Conservation (phyloP, 148 eudicot species). For the Rhododendron vialii region DNA sequence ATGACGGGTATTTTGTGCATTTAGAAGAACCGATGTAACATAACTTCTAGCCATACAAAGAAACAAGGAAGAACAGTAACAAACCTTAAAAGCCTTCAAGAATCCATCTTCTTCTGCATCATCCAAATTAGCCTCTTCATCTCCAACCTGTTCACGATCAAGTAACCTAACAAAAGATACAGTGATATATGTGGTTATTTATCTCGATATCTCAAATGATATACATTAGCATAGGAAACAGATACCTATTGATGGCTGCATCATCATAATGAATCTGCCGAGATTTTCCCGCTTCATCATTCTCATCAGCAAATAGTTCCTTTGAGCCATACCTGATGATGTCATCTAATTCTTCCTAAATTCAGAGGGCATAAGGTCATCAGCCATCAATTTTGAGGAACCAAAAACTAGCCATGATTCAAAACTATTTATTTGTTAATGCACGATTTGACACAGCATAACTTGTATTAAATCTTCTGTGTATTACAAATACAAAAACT, state of each 20-base stretch:
- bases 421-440: background rate
- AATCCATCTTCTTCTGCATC: slow-evolving; percentile 88
- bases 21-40: background rate
- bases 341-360: slow-evolving; percentile 96
- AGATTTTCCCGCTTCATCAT: slow-evolving; percentile 88
- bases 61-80: background rate
- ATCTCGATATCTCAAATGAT: background rate
- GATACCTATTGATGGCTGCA: slow-evolving; percentile 83
- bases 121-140: slow-evolving; percentile 72
- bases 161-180: slow-evolving; percentile 52
- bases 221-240: background rate
- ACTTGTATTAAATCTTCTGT: background rate
- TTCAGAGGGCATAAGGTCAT: slow-evolving; percentile 6
- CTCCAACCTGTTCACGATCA: slow-evolving; percentile 83
- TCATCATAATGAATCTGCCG: slow-evolving; percentile 98
- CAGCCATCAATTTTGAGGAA: slow-evolving; percentile 7
- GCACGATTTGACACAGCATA: background rate
- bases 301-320: slow-evolving; percentile 92
- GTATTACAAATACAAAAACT: background rate
- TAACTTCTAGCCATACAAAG: background rate
- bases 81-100: slow-evolving; percentile 93
- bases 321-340: slow-evolving; percentile 95
- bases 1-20: background rate
- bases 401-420: slow-evolving; percentile 10
- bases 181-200: background rate